Conservation (phyloP, 2,329 filamentous ascomycete species). For the Claviceps sp. region DNA sequence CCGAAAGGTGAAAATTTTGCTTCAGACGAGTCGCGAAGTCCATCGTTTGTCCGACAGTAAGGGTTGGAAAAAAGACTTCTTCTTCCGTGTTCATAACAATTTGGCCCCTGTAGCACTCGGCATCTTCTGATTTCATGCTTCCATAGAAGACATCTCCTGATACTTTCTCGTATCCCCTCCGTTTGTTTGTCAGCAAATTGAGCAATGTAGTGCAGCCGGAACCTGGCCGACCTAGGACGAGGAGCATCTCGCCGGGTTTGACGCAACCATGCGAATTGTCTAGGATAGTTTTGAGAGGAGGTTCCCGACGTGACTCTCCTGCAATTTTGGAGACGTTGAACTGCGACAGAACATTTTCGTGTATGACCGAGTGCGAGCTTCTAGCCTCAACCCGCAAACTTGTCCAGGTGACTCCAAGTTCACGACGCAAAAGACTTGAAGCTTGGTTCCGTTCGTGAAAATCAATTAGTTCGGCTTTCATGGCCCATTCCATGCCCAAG, state of each 20-base stretch:
- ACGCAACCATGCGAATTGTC: slow-evolving; percentile 54
- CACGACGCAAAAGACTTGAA: slow-evolving; percentile 32
- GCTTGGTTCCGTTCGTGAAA: slow-evolving; percentile 28
- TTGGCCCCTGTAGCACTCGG: slow-evolving; percentile 39
- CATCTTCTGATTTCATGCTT: slow-evolving; percentile 31
- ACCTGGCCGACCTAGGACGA: slow-evolving; percentile 56
- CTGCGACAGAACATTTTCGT: slow-evolving; percentile 50
- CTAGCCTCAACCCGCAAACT: slow-evolving; percentile 49
- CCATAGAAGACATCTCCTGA: slow-evolving; percentile 46
- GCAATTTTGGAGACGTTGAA: slow-evolving; percentile 41
- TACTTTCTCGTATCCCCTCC: slow-evolving; percentile 44
- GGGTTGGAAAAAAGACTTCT: slow-evolving; percentile 47
- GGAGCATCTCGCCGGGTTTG: slow-evolving; percentile 58
- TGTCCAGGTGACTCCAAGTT: slow-evolving; percentile 52
- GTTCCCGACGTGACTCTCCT: slow-evolving; percentile 38
- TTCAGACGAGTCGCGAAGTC: slow-evolving; percentile 54
- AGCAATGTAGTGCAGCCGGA: slow-evolving; percentile 59
- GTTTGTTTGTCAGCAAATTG: slow-evolving; percentile 53
- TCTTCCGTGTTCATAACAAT: slow-evolving; percentile 63
- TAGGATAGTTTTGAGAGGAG: slow-evolving; percentile 50
- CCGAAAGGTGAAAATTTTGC: slow-evolving; percentile 33
- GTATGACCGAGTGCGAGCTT: slow-evolving; percentile 47
- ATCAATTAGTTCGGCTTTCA: slow-evolving; percentile 34
- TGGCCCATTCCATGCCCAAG: slow-evolving; percentile 25
- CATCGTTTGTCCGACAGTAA: slow-evolving; percentile 59